A percentile compares a stretch with the other conserved stretches of the same genome.
phyloP scores from a whole-genome alignment of 139 green algal genomes.

The Bryopsis sp. region DNA sequence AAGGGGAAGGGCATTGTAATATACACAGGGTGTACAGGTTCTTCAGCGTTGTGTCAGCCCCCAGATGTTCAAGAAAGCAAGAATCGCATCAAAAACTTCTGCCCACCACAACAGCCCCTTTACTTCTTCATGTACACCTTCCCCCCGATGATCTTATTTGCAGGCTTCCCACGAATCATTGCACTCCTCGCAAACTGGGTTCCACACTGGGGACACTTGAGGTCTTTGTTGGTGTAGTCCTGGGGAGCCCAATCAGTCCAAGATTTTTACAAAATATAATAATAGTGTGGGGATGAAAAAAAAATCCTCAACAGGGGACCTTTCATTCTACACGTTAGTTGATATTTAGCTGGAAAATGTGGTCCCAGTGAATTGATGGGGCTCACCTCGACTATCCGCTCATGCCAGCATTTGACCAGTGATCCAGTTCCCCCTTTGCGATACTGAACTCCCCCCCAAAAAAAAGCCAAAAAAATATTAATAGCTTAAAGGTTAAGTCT shows the following conservation, averaged over 20 bases:
- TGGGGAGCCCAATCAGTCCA: conserved; percentile 18
- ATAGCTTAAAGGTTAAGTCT: no score
- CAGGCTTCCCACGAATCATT: conserved; percentile 33
- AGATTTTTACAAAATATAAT: neutral
- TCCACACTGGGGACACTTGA: conserved; percentile 26
- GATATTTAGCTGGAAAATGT: no score
- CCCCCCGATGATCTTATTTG: conserved; percentile 36
- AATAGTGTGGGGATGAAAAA: no score
- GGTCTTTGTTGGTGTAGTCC: conserved; percentile 30
- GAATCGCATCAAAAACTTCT: no score
- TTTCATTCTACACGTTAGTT: no score
- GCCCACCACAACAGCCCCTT: no score
- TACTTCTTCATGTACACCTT: conserved; percentile 31
- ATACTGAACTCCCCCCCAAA: conserved; percentile 20
- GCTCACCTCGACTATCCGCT: conserved; percentile 22
- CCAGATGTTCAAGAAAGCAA: no score
- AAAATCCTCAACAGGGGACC: no score
- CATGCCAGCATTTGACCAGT: conserved; percentile 35
- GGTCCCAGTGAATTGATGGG: no score
- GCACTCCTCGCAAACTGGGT: conserved; percentile 24
- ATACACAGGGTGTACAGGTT: no score
- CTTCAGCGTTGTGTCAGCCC: no score
- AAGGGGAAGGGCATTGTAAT: no score
- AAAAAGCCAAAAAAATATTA: neutral
- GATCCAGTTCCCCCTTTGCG: conserved; percentile 30